A percentile compares a stretch with the other conserved stretches of the same genome.
These are phyloP conservation scores for Malassezia arunalokei DNA, from an alignment of 1,284 basidiomycete genomes.

Conservation along the genomic window DNA sequence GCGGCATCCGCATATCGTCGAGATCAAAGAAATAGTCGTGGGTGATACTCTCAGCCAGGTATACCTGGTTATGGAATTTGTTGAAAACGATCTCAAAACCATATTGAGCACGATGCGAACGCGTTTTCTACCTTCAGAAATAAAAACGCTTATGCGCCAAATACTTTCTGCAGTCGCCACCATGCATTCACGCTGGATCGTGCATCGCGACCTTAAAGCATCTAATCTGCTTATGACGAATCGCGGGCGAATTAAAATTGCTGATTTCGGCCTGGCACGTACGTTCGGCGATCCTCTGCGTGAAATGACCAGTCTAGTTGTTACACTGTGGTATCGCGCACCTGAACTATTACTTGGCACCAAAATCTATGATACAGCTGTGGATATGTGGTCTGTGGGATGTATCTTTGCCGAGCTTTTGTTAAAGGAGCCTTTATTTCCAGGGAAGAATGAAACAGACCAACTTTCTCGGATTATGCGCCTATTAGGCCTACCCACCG, in stretches of 20 bases:
- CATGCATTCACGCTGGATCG: conserved; percentile 91
- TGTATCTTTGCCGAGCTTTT: conserved; percentile 97
- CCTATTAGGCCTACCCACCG: conserved; percentile 76
- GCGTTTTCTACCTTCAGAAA: conserved; percentile 89
- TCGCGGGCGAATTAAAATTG: conserved; percentile 91
- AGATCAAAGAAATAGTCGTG: conserved; percentile 88
- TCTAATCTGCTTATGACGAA: conserved; percentile 98
- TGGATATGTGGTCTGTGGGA: conserved; percentile 69
- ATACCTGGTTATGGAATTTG: conserved; percentile 98
- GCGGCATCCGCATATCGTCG: conserved; percentile 80
- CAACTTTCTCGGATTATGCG: conserved; percentile 69
- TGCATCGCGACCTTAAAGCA: conserved; percentile 94
- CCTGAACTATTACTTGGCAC: conserved; percentile 29
- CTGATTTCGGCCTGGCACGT: conserved; percentile 91
- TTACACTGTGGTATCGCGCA: conserved; percentile 87
- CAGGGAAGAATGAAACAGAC: conserved; percentile 88
- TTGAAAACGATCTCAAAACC: conserved; percentile 97
- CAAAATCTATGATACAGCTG: conserved; percentile 26
- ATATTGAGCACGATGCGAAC: conserved; percentile 74
- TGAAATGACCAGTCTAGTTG: conserved; percentile 90
- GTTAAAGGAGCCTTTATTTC: conserved; percentile 81
- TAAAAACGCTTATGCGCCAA: conserved; percentile 91
- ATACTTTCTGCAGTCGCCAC: conserved; percentile 80
- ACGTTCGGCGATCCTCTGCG: conserved; percentile 85
- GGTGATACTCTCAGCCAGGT: conserved; percentile 98